A percentile compares a stretch with the other conserved stretches of the same genome.
Conservation (phyloP, 2,329 filamentous ascomycete species). For the Aspergillus sp. region DNA sequence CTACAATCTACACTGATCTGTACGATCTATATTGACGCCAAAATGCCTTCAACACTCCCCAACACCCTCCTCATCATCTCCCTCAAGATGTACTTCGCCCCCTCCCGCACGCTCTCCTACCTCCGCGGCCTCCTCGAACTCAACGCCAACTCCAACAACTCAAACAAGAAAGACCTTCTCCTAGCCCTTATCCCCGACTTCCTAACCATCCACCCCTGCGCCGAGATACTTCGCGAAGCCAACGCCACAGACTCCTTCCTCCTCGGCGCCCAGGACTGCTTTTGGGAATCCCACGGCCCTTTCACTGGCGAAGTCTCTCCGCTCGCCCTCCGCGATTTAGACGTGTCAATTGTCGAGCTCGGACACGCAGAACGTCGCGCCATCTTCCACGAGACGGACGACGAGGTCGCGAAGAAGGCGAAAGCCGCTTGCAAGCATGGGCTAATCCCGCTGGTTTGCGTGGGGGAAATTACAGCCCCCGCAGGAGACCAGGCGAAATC, state of each 20-base stretch:
- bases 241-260: constrained; percentile 44
- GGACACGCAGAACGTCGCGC: constrained; percentile 72
- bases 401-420: constrained; percentile 60
- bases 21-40: background rate
- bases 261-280: constrained; percentile 70
- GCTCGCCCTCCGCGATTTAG: constrained; percentile 57
- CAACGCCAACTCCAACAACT: constrained; percentile 37
- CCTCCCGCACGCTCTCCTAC: constrained; percentile 50
- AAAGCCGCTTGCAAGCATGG: constrained; percentile 60
- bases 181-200: constrained; percentile 76
- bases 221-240: constrained; percentile 30
- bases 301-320: constrained; percentile 76
- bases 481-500: constrained; percentile 43
- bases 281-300: constrained; percentile 62
- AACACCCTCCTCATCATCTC: constrained; percentile 35
- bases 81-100: constrained; percentile 34
- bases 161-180: constrained; percentile 50
- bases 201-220: constrained; percentile 52
- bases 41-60: constrained; percentile 23
- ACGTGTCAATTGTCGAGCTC: constrained; percentile 67
- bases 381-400: constrained; percentile 69
- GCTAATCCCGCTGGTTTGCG: constrained; percentile 70
- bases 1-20: background rate
- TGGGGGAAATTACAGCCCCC: constrained; percentile 60
- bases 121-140: constrained; percentile 46